Evolutionary conservation across 768 basidiomycete species (phyloP), one percentile per base, ranked within the genome.

Genomic region (Fomitopsis pulvina): DNA sequence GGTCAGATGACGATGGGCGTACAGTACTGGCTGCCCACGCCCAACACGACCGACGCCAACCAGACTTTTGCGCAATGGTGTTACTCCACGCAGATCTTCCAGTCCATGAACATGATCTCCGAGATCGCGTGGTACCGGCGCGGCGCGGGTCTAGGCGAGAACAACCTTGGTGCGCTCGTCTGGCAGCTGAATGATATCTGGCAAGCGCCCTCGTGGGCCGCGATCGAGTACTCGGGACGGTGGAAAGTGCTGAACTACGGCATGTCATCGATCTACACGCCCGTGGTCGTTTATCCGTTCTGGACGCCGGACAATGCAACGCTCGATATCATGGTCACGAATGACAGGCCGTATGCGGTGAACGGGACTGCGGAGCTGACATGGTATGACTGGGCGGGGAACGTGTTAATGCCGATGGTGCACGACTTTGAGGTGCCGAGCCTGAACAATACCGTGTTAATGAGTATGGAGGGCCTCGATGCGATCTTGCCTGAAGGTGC

Each of bases 31-130:
- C 71, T 80, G 12, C 78, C 79, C 1, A 75, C 71, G 0, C 79
- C 79, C 2, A 62, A 60, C 12, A 77, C 74, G 1, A 52, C 70
- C 16, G 68, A 78, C 56, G 49, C 71, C 18, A 79, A 82, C 51
- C 73, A 78, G 56, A 81, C 79, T 0, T 81, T 82, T 60, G 75
- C 79, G 0, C 78, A 80, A 57, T 80, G 79, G 79, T 80, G 77
- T 62, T 82, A 71, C 68, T 78, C 76, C 61, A 80, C 79, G 2
- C 80, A 81, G 55, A 54, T 80, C 18, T 80, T 80, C 73, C 80
- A 80, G 54, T 66, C 74, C 18, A 72, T 81, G 71, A 73, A 75
- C 40, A 79, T 80, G 68, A 68, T 73, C n/a, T 69, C 78, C n/a
- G 67, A 81, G 58, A 72, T 80, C 37, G 72, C 78, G 5, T 81